Base-by-base conservation (phyloP, 2,329 filamentous ascomycete genomes). In the Aspergillus phoenicis region DNA sequence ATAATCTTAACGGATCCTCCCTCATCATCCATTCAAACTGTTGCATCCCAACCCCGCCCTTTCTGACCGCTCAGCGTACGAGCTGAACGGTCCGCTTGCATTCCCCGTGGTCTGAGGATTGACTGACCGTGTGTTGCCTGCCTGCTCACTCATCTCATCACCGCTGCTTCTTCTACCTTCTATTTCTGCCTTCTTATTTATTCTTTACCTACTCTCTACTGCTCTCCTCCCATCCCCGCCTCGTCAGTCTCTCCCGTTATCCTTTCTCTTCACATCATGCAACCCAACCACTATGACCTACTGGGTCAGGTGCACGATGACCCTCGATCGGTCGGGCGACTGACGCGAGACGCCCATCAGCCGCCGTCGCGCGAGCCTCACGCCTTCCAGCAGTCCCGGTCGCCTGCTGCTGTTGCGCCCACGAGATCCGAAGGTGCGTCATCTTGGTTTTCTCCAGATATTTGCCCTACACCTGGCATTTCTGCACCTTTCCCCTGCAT, bases 361-460 rank as follows among this genome's bases (percentile, higher is more conserved):
- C 43, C 53, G 53, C 30, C 53, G 33, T 36, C 33, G 53, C 53
- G 53, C 53, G 53, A 56, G 28, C 39, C 28, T 33, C 61, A 73
- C 65, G 68, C 69, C 52, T 60, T 59, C 61, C 68, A 68, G 63
- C 71, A 74, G 71, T 71, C 75, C 68, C 74, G 70, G 52, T 68
- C 64, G 59, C 68, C 68, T 62, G 73, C 76, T 57, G 72, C 71
- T 73, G 73, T 69, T 55, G 66, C 64, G 20, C 66, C 72, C 68
- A 71, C 72, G 69, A 76, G 77, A 71, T 79, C 78, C 69, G 78
- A 80, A 71, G 78, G 78, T 80, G 71, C 59, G 77, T 72, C 49
- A 20, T 58, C 45, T 30, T 28, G n/a, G 47, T 28, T 41, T 26
- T 51, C 53, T 48, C 58, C 47, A 41, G 47, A 61, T 55, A 66